Evolutionary conservation across 2,329 filamentous ascomycete species (phyloP).

Genomic region (Aspergillus thermomutatus): DNA sequence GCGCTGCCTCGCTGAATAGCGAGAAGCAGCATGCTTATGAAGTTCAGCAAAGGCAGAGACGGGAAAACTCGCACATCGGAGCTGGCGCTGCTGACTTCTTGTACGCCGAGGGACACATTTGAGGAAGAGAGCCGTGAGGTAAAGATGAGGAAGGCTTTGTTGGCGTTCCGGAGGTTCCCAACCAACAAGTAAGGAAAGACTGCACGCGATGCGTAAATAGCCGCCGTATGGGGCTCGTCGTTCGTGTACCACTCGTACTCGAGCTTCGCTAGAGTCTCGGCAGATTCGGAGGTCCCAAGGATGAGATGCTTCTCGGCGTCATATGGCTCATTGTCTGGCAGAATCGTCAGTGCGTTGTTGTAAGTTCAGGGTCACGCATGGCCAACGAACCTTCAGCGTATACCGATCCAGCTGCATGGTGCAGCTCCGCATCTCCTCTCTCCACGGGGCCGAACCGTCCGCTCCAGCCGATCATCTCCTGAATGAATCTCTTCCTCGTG

Average conservation of each 20-base stretch:
- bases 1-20: constrained; percentile 75
- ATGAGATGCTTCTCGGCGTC: constrained; percentile 89
- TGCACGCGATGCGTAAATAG: constrained; percentile 79
- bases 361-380: background rate
- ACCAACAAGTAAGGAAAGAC: constrained; percentile 87
- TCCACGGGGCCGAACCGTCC: constrained; percentile 80
- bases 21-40: constrained; percentile 78
- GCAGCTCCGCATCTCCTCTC: constrained; percentile 87
- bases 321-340: constrained; percentile 77
- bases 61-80: constrained; percentile 81
- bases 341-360: constrained; percentile 10
- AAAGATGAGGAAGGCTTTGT: constrained; percentile 75
- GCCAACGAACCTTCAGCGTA: constrained; percentile 67
- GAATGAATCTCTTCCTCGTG: constrained; percentile 87
- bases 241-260: constrained; percentile 93
- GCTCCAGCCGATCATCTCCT: constrained; percentile 85
- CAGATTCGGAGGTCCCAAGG: constrained; percentile 83
- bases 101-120: constrained; percentile 65
- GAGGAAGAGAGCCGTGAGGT: constrained; percentile 58
- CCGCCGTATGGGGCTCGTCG: constrained; percentile 82
- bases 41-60: constrained; percentile 90
- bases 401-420: constrained; percentile 83
- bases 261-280: constrained; percentile 73
- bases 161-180: constrained; percentile 86
- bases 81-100: constrained; percentile 72